Evolutionary conservation across 2,329 filamentous ascomycete genomes (phyloP).

Genomic region (Dendrostoma leiphaemia): DNA sequence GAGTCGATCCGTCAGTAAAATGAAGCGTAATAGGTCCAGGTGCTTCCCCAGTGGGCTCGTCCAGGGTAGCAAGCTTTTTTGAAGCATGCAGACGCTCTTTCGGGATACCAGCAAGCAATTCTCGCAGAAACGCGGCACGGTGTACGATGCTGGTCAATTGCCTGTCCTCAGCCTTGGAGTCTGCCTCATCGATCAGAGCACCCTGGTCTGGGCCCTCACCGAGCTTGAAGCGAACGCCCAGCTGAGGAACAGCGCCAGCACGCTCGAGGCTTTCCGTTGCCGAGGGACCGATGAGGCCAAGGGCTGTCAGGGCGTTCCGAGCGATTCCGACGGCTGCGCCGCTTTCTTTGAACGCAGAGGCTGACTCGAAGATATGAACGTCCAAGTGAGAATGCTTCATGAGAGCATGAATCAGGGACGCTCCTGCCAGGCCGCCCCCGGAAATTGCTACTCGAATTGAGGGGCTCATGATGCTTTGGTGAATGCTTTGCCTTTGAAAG

Average conservation of each 20-base stretch:
- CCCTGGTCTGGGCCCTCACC: background rate
- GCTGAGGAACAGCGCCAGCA: background rate
- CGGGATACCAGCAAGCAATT: conserved; percentile 20
- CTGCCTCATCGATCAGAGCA: background rate
- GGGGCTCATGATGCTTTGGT: no score
- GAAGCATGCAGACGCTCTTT: conserved; percentile 22
- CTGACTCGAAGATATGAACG: conserved; percentile 8
- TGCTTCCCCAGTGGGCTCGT: no score
- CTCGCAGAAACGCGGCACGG: conserved; percentile 19
- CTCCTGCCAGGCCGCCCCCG: conserved; percentile 23
- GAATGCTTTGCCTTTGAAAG: no score
- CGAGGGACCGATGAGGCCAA: background rate
- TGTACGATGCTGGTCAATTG: conserved; percentile 22
- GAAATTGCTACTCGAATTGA: conserved; percentile 20
- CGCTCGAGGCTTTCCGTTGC: conserved; percentile 15
- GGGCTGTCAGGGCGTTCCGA: background rate
- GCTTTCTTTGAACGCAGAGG: background rate
- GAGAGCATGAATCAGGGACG: conserved; percentile 10
- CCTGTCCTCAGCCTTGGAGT: background rate
- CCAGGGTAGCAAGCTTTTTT: no score
- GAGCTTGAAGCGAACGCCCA: background rate
- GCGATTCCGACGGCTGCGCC: background rate
- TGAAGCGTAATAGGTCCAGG: no score
- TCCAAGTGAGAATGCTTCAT: background rate
- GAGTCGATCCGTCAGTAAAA: conserved; percentile 21